A percentile compares a stretch with the other conserved stretches of the same genome.
Conservation (phyloP, 768 basidiomycete species). For the Omphalotus guepiniiformis region DNA sequence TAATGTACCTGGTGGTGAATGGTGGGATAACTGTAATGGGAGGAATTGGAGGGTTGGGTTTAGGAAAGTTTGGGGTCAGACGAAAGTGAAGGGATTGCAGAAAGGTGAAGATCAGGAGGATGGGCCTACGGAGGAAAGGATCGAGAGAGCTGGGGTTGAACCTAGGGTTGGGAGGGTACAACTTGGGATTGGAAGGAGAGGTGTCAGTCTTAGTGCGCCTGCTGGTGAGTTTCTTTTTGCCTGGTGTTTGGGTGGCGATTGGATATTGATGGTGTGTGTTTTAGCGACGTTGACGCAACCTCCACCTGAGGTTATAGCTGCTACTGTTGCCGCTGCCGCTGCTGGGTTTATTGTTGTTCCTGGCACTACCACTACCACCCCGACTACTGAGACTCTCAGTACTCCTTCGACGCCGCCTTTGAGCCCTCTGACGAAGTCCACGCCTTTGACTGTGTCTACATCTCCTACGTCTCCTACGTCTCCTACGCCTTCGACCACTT, state of each 20-base stretch:
- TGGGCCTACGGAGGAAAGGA: background rate
- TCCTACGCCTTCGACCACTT: background rate
- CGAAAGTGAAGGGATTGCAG: too few relatives aligned
- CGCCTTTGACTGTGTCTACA: background rate
- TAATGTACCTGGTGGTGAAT: slow-evolving; percentile 46
- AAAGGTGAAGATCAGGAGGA: too few relatives aligned
- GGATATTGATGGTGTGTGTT: background rate
- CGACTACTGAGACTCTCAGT: too few relatives aligned
- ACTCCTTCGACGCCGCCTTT: too few relatives aligned
- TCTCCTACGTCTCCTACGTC: slow-evolving; percentile 1
- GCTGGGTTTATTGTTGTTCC: too few relatives aligned
- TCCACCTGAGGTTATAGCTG: background rate
- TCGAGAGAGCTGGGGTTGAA: background rate
- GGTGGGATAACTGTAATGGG: slow-evolving; percentile 91
- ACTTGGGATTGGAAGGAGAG: background rate
- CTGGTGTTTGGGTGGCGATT: background rate
- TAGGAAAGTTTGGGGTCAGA: slow-evolving; percentile 22
- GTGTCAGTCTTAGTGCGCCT: background rate
- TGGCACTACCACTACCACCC: too few relatives aligned
- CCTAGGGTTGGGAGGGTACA: background rate
- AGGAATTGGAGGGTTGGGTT: slow-evolving; percentile 79
- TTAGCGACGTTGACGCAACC: too few relatives aligned
- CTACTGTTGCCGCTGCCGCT: too few relatives aligned
- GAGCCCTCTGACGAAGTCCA: background rate
- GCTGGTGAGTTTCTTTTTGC: background rate